Percentiles rank a stretch among this genome's conserved stretches.
Evolutionary conservation across 2,329 filamentous ascomycete species (phyloP).

Genomic region (Endoconidiophora laricicola): DNA sequence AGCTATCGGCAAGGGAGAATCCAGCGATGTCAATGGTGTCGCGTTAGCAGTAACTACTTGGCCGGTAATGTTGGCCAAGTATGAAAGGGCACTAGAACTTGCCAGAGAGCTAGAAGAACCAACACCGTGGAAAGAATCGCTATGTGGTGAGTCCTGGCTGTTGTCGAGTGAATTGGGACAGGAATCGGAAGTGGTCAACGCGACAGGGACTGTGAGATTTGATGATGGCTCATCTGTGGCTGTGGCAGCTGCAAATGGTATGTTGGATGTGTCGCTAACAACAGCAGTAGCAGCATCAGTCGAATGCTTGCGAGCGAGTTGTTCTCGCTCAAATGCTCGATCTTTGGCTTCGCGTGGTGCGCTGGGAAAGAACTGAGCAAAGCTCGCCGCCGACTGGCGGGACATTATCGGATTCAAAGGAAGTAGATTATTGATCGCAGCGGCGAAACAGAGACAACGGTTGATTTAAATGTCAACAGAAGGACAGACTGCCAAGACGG

Average conservation of each 20-base stretch:
- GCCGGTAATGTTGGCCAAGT: background rate
- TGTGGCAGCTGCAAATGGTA: background rate
- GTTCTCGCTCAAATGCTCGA: slow-evolving; percentile 44
- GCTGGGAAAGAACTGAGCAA: slow-evolving; percentile 74
- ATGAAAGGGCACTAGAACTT: slow-evolving; percentile 31
- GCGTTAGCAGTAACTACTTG: slow-evolving; percentile 23
- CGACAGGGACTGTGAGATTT: background rate
- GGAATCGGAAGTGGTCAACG: slow-evolving; percentile 1
- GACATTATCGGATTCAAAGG: slow-evolving; percentile 42
- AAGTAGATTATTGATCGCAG: background rate
- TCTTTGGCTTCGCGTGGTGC: slow-evolving; percentile 50
- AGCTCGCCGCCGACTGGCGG: slow-evolving; percentile 59
- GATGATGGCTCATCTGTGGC: background rate
- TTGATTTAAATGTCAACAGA: background rate
- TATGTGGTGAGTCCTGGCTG: slow-evolving; percentile 33
- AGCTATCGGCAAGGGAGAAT: slow-evolving; percentile 26
- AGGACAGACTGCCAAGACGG: background rate
- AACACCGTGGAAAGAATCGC: slow-evolving; percentile 53
- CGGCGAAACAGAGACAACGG: background rate
- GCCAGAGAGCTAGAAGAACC: slow-evolving; percentile 57
- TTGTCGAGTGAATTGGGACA: background rate
- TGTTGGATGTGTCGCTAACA: background rate
- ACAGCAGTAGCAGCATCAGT: background rate
- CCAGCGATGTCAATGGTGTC: slow-evolving; percentile 35
- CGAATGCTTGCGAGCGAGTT: slow-evolving; percentile 18